Evolutionary conservation across 2,329 filamentous ascomycete species (phyloP).

Genomic region (Sarocladium brachiariae): DNA sequence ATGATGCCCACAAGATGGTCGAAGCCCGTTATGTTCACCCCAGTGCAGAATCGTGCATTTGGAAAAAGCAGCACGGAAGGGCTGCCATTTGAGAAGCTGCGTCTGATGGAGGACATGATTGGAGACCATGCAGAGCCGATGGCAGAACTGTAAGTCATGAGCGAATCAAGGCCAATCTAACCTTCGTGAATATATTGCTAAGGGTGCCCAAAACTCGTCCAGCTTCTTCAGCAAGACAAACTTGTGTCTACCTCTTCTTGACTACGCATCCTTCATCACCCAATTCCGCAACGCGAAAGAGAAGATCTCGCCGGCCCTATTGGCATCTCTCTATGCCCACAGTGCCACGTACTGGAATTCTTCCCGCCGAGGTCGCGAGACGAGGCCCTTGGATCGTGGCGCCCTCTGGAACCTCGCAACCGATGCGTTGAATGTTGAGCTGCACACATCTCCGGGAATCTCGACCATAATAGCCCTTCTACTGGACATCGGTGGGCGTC

Average conservation of each 20-base stretch:
- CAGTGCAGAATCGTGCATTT: constrained; percentile 38
- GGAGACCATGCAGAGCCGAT: constrained; percentile 46
- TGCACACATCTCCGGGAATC: constrained; percentile 50
- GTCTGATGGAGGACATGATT: constrained; percentile 52
- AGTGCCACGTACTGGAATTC: constrained; percentile 51
- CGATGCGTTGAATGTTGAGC: constrained; percentile 52
- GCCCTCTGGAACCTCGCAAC: constrained; percentile 58
- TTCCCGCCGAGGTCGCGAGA: constrained; percentile 33
- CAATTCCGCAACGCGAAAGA: constrained; percentile 38
- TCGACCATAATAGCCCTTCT: constrained; percentile 51
- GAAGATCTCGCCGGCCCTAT: constrained; percentile 46
- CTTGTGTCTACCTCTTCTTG: constrained; percentile 54
- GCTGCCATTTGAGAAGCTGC: constrained; percentile 38
- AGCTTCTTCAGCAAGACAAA: constrained; percentile 51
- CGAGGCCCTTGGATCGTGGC: constrained; percentile 48
- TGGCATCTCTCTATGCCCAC: constrained; percentile 52
- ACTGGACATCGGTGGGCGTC: constrained; percentile 52
- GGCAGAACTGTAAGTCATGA: constrained; percentile 34
- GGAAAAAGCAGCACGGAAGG: constrained; percentile 31
- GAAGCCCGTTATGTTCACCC: constrained; percentile 38
- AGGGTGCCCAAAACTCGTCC: background rate
- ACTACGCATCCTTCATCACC: constrained; percentile 45
- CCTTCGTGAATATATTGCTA: too few species aligned
- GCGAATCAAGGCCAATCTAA: background rate
- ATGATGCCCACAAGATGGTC: constrained; percentile 25